Conservation (phyloP, 2,329 filamentous ascomycete genomes). For the Cylindrodendrum hubeiense region DNA sequence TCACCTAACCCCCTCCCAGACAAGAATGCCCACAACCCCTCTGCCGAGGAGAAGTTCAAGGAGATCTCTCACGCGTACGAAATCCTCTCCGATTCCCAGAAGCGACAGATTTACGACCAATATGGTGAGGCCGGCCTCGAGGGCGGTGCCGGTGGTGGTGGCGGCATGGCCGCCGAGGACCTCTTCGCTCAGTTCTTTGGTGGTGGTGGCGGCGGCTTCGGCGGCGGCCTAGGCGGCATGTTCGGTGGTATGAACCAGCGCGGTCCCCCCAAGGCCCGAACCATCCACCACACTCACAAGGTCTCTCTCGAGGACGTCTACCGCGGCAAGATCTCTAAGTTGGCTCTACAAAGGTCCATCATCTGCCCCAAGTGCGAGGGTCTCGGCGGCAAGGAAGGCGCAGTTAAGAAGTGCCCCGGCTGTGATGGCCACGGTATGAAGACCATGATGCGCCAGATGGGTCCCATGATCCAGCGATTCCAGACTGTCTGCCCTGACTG, state of each 20-base stretch:
- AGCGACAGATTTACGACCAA: conserved; percentile 93
- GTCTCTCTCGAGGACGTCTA: conserved; percentile 98
- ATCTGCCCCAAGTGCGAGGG: conserved; percentile 97
- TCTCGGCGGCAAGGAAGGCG: conserved; percentile 94
- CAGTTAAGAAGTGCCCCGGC: conserved; percentile 91
- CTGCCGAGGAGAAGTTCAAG: conserved; percentile 98
- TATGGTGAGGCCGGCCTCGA: conserved; percentile 98
- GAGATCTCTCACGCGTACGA: conserved; percentile 97
- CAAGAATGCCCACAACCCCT: conserved; percentile 95
- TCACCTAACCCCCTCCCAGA: conserved; percentile 65
- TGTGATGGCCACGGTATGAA: conserved; percentile 98
- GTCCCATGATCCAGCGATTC: conserved; percentile 99
- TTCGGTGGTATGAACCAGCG: conserved; percentile 83
- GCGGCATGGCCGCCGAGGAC: conserved; percentile 95
- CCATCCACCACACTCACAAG: conserved; percentile 98
- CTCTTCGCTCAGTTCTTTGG: conserved; percentile 97
- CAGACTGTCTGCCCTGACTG: conserved; percentile 99
- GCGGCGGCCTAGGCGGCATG: conserved; percentile 75
- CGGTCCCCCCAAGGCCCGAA: conserved; percentile 89
- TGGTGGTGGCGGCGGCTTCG: conserved; percentile 72
- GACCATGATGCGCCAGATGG: conserved; percentile 99
- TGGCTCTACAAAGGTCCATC: conserved; percentile 96
- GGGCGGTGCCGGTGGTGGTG: conserved; percentile 80
- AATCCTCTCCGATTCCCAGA: conserved; percentile 90
- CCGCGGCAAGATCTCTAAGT: conserved; percentile 96